Percentiles rank a stretch among this genome's conserved stretches.
Evolutionary conservation across 306 rosid species (phyloP).

Genomic region (Erythrophleum fordii): DNA sequence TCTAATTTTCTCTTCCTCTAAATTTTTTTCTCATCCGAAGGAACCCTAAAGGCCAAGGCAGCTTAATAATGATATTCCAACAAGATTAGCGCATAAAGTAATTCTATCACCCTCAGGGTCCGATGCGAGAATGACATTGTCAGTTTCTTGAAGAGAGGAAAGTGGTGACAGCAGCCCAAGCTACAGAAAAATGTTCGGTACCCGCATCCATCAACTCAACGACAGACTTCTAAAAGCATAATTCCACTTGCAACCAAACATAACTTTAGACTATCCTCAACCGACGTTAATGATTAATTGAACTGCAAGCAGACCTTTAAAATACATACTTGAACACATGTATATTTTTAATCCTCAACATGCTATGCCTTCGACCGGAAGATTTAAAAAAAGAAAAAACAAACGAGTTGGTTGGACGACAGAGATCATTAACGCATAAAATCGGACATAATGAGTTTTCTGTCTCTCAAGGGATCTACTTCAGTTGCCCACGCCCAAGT

Average conservation of each 20-base stretch:
- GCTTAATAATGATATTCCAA: not conserved
- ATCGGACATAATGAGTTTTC: no score
- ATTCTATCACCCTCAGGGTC: not conserved
- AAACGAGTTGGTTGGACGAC: no score
- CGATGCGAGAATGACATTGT: not conserved
- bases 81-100: not conserved
- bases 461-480: no score
- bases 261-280: not conserved
- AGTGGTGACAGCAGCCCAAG: not conserved
- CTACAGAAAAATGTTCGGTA: not conserved
- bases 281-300: not conserved
- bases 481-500: no score
- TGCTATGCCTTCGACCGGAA: no score
- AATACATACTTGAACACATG: no score
- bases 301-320: not conserved
- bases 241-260: not conserved
- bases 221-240: not conserved
- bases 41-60: not conserved
- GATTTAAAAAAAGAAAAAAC: no score
- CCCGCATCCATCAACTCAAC: not conserved
- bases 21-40: no score
- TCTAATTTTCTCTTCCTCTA: no score
- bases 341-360: no score
- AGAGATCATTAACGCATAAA: no score
- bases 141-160: not conserved